phyloP scores from a whole-genome alignment of 306 rosid genomes.

The Vigna nakashimae region DNA sequence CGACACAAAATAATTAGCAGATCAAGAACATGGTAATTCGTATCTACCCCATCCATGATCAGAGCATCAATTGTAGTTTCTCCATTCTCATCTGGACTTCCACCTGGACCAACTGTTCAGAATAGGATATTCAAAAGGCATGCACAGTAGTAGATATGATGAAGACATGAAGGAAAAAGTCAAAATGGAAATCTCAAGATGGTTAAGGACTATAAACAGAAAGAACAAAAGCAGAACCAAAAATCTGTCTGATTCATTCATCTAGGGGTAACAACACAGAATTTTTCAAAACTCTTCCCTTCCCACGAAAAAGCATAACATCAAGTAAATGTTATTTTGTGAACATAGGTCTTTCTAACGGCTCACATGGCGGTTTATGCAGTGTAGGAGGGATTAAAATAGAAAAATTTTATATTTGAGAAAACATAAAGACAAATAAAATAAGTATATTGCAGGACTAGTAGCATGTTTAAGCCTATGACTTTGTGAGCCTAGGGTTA shows the following conservation, averaged over 20 bases:
- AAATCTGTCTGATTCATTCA: not conserved
- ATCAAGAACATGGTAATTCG: constrained; percentile 24
- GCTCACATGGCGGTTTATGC: no score
- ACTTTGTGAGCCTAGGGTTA: no score
- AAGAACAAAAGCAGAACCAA: constrained; percentile 12
- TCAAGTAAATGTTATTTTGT: no score
- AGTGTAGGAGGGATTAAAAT: no score
- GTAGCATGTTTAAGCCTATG: no score
- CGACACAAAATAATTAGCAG: constrained; percentile 13
- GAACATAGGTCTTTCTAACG: no score
- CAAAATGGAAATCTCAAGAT: constrained; percentile 7
- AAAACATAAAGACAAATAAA: no score
- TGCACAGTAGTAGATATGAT: not conserved
- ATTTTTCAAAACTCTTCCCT: not conserved
- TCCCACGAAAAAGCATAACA: constrained; percentile 14
- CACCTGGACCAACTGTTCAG: constrained; percentile 91
- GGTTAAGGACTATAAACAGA: not conserved
- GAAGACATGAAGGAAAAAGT: constrained; percentile 5
- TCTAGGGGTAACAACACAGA: not conserved
- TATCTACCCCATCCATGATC: constrained; percentile 91
- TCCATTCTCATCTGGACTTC: constrained; percentile 97
- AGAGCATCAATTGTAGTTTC: constrained; percentile 94
- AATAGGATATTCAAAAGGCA: constrained; percentile 25
- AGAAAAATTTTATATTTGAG: no score
- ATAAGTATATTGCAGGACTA: no score